phyloP scores from a whole-genome alignment of 169 alveolate species.

The Plasmodium reichenowi region DNA sequence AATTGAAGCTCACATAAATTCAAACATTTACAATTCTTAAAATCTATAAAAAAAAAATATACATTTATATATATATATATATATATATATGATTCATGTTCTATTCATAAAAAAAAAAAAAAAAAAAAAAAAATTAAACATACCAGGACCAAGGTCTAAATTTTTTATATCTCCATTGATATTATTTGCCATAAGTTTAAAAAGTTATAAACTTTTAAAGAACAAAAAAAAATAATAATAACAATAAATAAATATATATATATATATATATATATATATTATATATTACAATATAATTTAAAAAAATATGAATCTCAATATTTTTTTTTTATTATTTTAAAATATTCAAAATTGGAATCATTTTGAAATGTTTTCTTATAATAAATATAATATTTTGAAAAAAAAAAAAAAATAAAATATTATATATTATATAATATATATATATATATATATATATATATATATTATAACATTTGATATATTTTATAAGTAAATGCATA shows the following conservation, averaged over 20 bases:
- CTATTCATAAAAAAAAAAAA: neutral
- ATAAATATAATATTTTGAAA: too few relatives aligned
- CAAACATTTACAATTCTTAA: conserved; percentile 83
- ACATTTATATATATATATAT: neutral
- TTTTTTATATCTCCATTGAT: conserved; percentile 39
- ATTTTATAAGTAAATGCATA: too few relatives aligned
- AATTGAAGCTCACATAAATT: conserved; percentile 86
- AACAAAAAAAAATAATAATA: conserved; percentile 4
- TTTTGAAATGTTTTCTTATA: too few relatives aligned
- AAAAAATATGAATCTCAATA: neutral
- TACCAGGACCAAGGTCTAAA: conserved; percentile 72
- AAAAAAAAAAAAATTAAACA: neutral
- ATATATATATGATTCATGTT: too few relatives aligned
- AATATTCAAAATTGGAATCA: too few relatives aligned
- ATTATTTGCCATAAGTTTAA: conserved; percentile 30
- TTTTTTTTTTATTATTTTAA: too few relatives aligned
- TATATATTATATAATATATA: too few relatives aligned
- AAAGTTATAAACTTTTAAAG: neutral
- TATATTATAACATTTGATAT: too few relatives aligned
- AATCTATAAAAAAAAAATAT: conserved; percentile 41
- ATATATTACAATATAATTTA: neutral
- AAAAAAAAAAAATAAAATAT: too few relatives aligned
- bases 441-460: too few relatives aligned
- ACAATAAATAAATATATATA: neutral
- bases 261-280: neutral